These are phyloP conservation scores for Sugiyamaella neomexicana DNA, from an alignment of 1,139 yeast species.

Conservation along the genomic window DNA sequence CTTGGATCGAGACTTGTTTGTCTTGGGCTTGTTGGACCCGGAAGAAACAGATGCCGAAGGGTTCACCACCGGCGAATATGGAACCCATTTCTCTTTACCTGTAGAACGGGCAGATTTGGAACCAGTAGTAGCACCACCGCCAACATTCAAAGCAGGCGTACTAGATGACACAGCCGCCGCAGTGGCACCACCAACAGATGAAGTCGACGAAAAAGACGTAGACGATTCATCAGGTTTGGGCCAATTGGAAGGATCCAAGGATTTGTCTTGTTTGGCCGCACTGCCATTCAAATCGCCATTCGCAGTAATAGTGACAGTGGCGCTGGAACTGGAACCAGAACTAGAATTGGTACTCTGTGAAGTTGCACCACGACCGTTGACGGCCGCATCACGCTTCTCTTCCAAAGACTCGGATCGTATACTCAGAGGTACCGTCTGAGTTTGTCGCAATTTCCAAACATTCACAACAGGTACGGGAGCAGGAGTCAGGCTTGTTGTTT, in stretches of 20 bases:
- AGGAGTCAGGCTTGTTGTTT: constrained; percentile 41
- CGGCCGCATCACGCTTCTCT: constrained; percentile 23
- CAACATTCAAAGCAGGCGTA: constrained; percentile 32
- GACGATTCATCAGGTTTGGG: constrained; percentile 51
- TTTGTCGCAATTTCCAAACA: constrained; percentile 41
- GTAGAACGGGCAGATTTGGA: constrained; percentile 41
- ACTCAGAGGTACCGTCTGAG: constrained; percentile 13
- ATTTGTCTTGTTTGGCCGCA: constrained; percentile 23
- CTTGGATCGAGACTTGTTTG: constrained; percentile 17
- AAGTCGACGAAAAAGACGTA: constrained; percentile 18
- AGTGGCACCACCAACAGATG: neutral
- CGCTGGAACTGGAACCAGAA: constrained; percentile 10
- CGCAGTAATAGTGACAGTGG: neutral
- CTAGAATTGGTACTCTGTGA: constrained; percentile 20
- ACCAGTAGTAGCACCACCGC: constrained; percentile 39
- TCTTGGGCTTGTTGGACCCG: constrained; percentile 23
- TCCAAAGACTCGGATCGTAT: neutral
- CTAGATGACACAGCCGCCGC: constrained; percentile 32
- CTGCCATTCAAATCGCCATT: constrained; percentile 11
- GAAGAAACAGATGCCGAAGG: constrained; percentile 26
- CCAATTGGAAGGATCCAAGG: constrained; percentile 54
- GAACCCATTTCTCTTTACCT: constrained; percentile 83
- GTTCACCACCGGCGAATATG: constrained; percentile 73
- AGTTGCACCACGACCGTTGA: constrained; percentile 3
- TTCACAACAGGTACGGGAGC: constrained; percentile 47